phyloP scores from a whole-genome alignment of 2,329 filamentous ascomycete genomes.

The Colletotrichum caudatum region DNA sequence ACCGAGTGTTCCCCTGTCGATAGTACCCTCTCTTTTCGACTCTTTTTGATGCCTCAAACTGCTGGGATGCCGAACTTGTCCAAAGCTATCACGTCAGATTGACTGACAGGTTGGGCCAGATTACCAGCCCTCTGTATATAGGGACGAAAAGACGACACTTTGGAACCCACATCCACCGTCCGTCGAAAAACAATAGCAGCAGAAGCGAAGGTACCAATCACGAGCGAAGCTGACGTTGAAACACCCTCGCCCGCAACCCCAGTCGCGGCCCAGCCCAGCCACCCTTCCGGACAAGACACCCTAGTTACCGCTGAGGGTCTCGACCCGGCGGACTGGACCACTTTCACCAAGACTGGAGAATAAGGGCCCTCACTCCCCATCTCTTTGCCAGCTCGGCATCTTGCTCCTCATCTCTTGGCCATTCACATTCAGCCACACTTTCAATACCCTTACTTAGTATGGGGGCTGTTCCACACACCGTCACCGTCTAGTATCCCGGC shows the following conservation, averaged over 20 bases:
- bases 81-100: constrained; percentile 5
- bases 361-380: constrained; percentile 21
- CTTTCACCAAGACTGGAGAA: constrained; percentile 24
- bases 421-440: neutral
- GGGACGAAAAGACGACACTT: neutral
- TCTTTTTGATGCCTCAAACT: neutral
- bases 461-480: constrained; percentile 24
- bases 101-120: neutral
- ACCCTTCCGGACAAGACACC: constrained; percentile 7
- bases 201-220: neutral
- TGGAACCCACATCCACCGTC: neutral
- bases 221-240: constrained; percentile 34
- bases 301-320: constrained; percentile 4
- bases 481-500: constrained; percentile 12
- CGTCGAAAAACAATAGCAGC: neutral
- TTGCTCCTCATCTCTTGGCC: neutral
- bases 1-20: neutral
- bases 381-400: constrained; percentile 5
- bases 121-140: neutral
- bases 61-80: constrained; percentile 16
- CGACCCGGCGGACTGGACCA: constrained; percentile 20
- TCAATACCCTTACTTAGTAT: constrained; percentile 22
- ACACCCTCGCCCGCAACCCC: constrained; percentile 32
- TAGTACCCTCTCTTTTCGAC: neutral
- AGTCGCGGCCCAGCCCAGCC: constrained; percentile 21